Evolutionary conservation across 2,329 filamentous ascomycete species (phyloP), one percentile per base, ranked within the genome.

Genomic region (Colletotrichum eremochloae): DNA sequence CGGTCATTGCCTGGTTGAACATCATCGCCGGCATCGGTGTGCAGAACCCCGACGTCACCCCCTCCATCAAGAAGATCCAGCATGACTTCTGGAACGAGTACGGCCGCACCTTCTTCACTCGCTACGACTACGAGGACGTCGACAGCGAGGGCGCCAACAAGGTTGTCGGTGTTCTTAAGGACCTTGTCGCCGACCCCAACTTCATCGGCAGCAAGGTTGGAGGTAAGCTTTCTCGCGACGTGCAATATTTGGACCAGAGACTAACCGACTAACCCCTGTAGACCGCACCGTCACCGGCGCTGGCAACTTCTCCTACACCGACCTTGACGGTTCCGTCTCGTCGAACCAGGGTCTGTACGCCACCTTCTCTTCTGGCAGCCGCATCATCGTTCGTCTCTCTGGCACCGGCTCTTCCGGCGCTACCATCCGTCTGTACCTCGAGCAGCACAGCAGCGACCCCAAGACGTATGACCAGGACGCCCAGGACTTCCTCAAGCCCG

Each of bases 51-150:
- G 91, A 87, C 71, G 91, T 93, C 76, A 94, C 93, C 3, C 95
- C 96, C 63, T 97, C 94, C 85, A 98, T 99, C 84, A 93, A 93
- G 80, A 93, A 95, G 83, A 98, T 99, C 82, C 96, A 99, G 86
- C 91, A 94, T 79, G 94, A 98, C 81, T 98, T 99, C 90, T 99
- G 96, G 96, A 89, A 90, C 79, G 94, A 91, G 69, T 99, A 99
- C 82, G 96, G 96, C 79, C 95, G 96, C 72, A 98, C 95, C 42
- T 99, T 98, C 88, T 99, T 99, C 89, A 99, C 96, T 55, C 94
- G 96, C 75, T 98, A 98, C 84, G 96, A 99, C 85, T 99, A 97
- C 85, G 96, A 99, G 85, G 90, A 97, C 77, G 95, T 97, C 76
- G 95, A 97, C 85, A 93, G 92, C 58, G 94, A 96, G 11, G 95